A percentile compares a stretch with the other conserved stretches of the same genome.
Evolutionary conservation across 2,329 filamentous ascomycete species (phyloP).

Genomic region (Metarhizium sp.): DNA sequence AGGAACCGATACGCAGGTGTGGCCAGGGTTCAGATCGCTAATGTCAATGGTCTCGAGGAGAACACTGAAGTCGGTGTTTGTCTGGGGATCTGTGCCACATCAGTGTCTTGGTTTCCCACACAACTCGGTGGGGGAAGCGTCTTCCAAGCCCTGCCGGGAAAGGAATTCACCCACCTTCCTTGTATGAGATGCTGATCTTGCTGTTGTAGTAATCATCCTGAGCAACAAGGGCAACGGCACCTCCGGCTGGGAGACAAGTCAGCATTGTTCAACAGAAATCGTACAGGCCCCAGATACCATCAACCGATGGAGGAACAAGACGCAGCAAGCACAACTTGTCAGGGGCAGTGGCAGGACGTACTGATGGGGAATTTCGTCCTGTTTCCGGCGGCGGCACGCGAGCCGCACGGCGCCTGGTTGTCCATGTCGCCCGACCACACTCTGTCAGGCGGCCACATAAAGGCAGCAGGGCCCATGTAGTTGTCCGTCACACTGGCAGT

Average conservation of each 20-base stretch:
- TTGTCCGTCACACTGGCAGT: not conserved
- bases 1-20: slow-evolving; percentile 34
- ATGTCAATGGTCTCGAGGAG: slow-evolving; percentile 25
- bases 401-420: slow-evolving; percentile 44
- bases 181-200: slow-evolving; percentile 39
- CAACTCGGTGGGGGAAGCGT: too few relatives aligned
- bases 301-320: not conserved
- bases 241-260: slow-evolving; percentile 27
- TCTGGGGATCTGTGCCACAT: slow-evolving; percentile 23
- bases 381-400: slow-evolving; percentile 22
- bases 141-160: not conserved
- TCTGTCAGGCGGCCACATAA: slow-evolving; percentile 46
- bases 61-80: slow-evolving; percentile 29
- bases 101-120: too few relatives aligned
- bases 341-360: slow-evolving; percentile 11
- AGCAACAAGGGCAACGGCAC: slow-evolving; percentile 38
- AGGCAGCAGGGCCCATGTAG: slow-evolving; percentile 36
- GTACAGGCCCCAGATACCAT: not conserved
- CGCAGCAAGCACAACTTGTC: not conserved
- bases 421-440: slow-evolving; percentile 39
- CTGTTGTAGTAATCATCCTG: slow-evolving; percentile 44
- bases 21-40: slow-evolving; percentile 32
- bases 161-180: slow-evolving; percentile 27
- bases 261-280: not conserved
- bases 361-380: slow-evolving; percentile 43